A percentile compares a stretch with the other conserved stretches of the same genome.
These are phyloP conservation scores for Arabidopsis arenosa DNA, from an alignment of 345 rosid species.

Conservation along the genomic window DNA sequence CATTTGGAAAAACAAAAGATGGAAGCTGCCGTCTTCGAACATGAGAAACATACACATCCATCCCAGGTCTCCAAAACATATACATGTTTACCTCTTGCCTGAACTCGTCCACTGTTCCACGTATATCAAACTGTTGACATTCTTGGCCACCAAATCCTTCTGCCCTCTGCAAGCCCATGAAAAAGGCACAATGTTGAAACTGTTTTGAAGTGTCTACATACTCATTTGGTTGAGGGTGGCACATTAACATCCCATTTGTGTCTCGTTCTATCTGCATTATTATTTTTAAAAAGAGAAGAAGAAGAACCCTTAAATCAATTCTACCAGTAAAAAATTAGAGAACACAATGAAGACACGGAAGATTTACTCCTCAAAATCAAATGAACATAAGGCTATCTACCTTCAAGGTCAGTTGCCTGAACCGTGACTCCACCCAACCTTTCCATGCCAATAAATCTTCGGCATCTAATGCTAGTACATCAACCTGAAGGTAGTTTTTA, in stretches of 20 bases:
- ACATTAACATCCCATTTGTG: conserved; percentile 69
- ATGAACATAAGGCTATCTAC: conserved; percentile 40
- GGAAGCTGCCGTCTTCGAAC: conserved; percentile 71
- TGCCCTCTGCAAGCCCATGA: conserved; percentile 74
- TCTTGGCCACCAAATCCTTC: conserved; percentile 61
- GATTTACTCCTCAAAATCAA: not conserved
- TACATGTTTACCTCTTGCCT: conserved; percentile 60
- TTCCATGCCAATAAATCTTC: conserved; percentile 68
- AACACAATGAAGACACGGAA: not conserved
- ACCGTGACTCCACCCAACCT: conserved; percentile 84
- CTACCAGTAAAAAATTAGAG: not conserved
- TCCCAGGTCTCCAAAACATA: conserved; percentile 71
- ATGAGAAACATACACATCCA: conserved; percentile 70
- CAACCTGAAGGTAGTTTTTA: conserved; percentile 72
- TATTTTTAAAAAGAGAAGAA: conserved; percentile 2
- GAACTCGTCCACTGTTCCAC: conserved; percentile 67
- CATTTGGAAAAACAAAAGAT: conserved; percentile 64
- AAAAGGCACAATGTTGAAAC: conserved; percentile 61
- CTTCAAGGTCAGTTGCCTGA: conserved; percentile 69
- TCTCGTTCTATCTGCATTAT: conserved; percentile 67
- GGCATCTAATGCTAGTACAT: conserved; percentile 56
- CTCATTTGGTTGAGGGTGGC: conserved; percentile 74
- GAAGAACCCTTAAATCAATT: not conserved
- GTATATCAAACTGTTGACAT: conserved; percentile 76
- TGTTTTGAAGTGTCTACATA: conserved; percentile 57